A percentile compares a stretch with the other conserved stretches of the same genome.
Evolutionary conservation across 345 rosid genomes (phyloP).

Genomic region (Theobroma cacao): DNA sequence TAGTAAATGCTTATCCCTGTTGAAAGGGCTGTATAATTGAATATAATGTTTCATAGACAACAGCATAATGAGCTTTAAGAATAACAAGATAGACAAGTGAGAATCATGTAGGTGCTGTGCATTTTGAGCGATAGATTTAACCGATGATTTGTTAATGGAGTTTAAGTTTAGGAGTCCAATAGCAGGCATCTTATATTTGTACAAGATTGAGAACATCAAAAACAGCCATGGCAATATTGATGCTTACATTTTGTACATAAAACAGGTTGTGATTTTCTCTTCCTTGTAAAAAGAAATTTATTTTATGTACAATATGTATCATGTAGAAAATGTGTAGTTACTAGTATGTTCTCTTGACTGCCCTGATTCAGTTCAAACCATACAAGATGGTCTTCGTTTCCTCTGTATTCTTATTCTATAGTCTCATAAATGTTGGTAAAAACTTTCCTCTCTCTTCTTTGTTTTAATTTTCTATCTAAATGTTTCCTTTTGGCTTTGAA

Average conservation of each 20-base stretch:
- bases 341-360: not conserved
- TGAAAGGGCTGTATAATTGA: not conserved
- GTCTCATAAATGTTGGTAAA: not conserved
- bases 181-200: not conserved
- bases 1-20: not conserved
- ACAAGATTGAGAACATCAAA: not conserved
- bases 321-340: not conserved
- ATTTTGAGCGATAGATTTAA: not conserved
- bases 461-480: not conserved
- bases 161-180: not conserved
- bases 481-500: not conserved
- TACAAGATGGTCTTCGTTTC: not conserved
- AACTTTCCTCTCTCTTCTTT: not conserved
- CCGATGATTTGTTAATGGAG: not conserved
- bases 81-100: not conserved
- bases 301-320: not conserved
- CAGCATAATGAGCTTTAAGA: not conserved
- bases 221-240: not conserved
- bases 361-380: not conserved
- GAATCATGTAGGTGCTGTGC: not conserved
- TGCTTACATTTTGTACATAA: not conserved
- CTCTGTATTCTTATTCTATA: not conserved
- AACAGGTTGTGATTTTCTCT: not conserved
- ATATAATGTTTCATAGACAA: not conserved
- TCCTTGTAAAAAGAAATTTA: not conserved